Evolutionary conservation across 2,329 filamentous ascomycete genomes (phyloP).

Genomic region (Dothistroma septosporum): DNA sequence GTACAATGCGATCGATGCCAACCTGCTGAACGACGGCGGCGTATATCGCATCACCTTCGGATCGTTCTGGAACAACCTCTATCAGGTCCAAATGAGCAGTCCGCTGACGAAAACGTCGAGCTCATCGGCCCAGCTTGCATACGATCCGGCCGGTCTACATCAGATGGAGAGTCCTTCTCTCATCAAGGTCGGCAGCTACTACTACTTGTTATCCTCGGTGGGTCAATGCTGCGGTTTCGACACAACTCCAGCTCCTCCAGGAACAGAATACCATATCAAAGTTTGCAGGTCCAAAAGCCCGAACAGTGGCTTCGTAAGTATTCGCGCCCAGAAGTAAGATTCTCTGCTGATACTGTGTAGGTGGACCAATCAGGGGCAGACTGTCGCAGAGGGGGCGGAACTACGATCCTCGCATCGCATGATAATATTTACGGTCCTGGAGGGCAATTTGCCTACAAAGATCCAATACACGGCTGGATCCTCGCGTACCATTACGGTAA

Average conservation of each 20-base stretch:
- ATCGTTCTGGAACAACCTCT: constrained; percentile 65
- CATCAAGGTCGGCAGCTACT: constrained; percentile 54
- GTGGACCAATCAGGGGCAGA: constrained; percentile 51
- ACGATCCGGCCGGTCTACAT: constrained; percentile 49
- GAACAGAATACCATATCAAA: constrained; percentile 63
- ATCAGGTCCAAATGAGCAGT: constrained; percentile 52
- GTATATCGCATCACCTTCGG: constrained; percentile 58
- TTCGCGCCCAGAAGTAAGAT: constrained; percentile 11
- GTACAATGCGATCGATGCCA: constrained; percentile 53
- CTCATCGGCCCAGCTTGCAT: constrained; percentile 48
- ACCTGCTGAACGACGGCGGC: constrained; percentile 41
- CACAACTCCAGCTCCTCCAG: constrained; percentile 47
- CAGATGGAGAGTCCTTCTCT: constrained; percentile 57
- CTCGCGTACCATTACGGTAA: constrained; percentile 58
- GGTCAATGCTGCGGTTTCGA: constrained; percentile 63
- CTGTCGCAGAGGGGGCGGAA: constrained; percentile 57
- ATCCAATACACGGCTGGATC: constrained; percentile 49
- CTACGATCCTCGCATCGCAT: constrained; percentile 57
- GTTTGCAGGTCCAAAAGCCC: constrained; percentile 57
- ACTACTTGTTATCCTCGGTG: constrained; percentile 61
- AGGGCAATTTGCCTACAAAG: constrained; percentile 58
- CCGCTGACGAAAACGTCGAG: constrained; percentile 35
- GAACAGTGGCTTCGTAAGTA: constrained; percentile 49
- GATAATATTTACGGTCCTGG: constrained; percentile 53
- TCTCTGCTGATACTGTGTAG: constrained; percentile 9